Conservation (phyloP, 179 eudicot species). For the Beta corolliflora region DNA sequence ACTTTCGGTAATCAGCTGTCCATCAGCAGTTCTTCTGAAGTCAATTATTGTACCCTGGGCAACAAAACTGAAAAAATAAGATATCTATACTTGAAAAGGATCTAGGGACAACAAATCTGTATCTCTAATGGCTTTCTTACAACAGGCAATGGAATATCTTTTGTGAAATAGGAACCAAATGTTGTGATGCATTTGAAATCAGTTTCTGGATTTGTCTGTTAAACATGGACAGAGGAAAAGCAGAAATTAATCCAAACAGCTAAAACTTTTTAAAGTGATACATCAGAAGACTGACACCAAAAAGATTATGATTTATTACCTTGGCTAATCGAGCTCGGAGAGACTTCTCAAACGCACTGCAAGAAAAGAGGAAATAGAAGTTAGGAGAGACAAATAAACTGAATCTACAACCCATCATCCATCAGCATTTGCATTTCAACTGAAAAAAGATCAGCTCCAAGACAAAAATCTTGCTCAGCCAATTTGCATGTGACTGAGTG, state of each 20-base stretch:
- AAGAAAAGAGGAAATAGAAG: constrained; percentile 27
- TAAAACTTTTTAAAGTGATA: not conserved
- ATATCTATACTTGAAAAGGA: not conserved
- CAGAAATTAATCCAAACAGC: not conserved
- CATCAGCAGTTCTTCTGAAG: constrained; percentile 76
- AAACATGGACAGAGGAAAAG: constrained; percentile 13
- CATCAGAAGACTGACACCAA: not conserved
- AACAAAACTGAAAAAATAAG: constrained; percentile 9
- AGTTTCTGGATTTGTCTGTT: constrained; percentile 81
- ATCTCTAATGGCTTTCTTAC: constrained; percentile 40
- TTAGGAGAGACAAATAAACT: not conserved
- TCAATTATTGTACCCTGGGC: constrained; percentile 87
- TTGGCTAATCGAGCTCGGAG: constrained; percentile 79
- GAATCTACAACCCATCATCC: not conserved
- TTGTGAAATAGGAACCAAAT: constrained; percentile 70
- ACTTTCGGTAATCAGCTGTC: constrained; percentile 85
- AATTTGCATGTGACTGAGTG: not conserved
- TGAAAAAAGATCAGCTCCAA: not conserved
- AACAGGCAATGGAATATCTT: constrained; percentile 70
- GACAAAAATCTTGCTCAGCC: not conserved
- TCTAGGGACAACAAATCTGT: not conserved
- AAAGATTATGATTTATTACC: constrained; percentile 39
- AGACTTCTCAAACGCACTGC: constrained; percentile 88
- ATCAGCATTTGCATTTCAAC: constrained; percentile 6
- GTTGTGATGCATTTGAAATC: constrained; percentile 67